Evolutionary conservation across 1,284 basidiomycete species (phyloP).

Genomic region (Ganoderma meredithae): DNA sequence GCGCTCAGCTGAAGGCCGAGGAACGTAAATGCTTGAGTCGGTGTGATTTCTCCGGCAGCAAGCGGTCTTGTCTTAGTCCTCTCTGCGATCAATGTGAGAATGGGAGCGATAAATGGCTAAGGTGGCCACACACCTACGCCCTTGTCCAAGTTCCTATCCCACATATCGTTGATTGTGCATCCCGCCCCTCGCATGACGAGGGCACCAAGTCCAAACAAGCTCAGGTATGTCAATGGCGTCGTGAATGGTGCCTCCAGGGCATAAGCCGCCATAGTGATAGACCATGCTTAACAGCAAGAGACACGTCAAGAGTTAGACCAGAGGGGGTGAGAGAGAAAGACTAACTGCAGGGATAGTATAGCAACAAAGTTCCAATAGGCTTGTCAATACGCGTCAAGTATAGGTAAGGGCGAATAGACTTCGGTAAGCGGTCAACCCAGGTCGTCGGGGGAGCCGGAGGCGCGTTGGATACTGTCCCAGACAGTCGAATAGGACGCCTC

Average conservation of each 20-base stretch:
- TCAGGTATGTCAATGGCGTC: slow-evolving; percentile 77
- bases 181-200: slow-evolving; percentile 98
- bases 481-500: slow-evolving; percentile 13
- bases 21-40: slow-evolving; percentile 82
- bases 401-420: slow-evolving; percentile 76
- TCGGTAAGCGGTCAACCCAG: slow-evolving; percentile 77
- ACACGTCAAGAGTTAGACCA: background rate
- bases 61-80: slow-evolving; percentile 75
- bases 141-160: slow-evolving; percentile 93
- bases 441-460: slow-evolving; percentile 42
- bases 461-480: slow-evolving; percentile 27
- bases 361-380: slow-evolving; percentile 91
- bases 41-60: slow-evolving; percentile 84
- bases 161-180: slow-evolving; percentile 99
- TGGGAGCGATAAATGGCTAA: background rate
- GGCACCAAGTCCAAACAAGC: slow-evolving; percentile 90
- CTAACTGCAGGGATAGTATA: slow-evolving; percentile 94
- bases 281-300: slow-evolving; percentile 75
- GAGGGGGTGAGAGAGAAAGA: slow-evolving; percentile 26
- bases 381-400: slow-evolving; percentile 92
- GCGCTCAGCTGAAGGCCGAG: slow-evolving; percentile 85
- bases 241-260: slow-evolving; percentile 70
- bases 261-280: slow-evolving; percentile 93
- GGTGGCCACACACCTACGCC: slow-evolving; percentile 77
- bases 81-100: slow-evolving; percentile 53